phyloP scores from a whole-genome alignment of 2,329 filamentous ascomycete species.

The Erysiphe pulchra region DNA sequence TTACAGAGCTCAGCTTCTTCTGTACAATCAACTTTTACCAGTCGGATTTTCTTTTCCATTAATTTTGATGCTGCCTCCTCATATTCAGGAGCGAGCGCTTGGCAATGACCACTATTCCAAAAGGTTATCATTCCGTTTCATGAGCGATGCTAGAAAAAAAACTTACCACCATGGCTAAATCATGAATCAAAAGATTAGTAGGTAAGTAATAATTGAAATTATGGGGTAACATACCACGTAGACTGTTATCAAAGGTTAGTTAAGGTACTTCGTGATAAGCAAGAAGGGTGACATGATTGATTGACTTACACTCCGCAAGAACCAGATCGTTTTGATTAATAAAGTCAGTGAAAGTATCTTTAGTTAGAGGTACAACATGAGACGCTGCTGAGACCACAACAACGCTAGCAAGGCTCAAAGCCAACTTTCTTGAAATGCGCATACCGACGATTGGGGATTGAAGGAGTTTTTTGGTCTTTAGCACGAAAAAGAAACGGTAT shows the following conservation, averaged over 20 bases:
- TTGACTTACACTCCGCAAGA: slow-evolving; percentile 62
- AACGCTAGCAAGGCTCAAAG: slow-evolving; percentile 15
- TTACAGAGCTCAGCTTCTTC: slow-evolving; percentile 82
- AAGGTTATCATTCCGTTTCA: slow-evolving; percentile 8
- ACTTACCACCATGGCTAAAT: slow-evolving; percentile 15
- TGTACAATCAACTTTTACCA: slow-evolving; percentile 86
- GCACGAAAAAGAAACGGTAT: too few relatives aligned
- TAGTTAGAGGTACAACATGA: slow-evolving; percentile 65
- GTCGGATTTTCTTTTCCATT: slow-evolving; percentile 67
- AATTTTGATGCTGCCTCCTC: slow-evolving; percentile 63
- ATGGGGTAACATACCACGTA: slow-evolving; percentile 66
- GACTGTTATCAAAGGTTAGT: slow-evolving; percentile 25
- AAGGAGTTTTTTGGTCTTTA: too few relatives aligned
- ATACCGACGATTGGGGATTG: slow-evolving; percentile 5
- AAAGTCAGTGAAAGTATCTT: slow-evolving; percentile 70
- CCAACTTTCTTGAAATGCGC: slow-evolving; percentile 12
- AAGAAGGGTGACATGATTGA: too few relatives aligned
- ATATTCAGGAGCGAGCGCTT: slow-evolving; percentile 83
- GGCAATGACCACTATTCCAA: slow-evolving; percentile 52
- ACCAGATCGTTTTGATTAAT: slow-evolving; percentile 68
- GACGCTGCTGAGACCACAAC: slow-evolving; percentile 38
- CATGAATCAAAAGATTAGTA: slow-evolving; percentile 8
- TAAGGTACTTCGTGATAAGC: background rate
- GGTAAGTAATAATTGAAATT: slow-evolving; percentile 2
- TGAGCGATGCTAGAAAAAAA: background rate